A percentile compares a stretch with the other conserved stretches of the same genome.
phyloP scores from a whole-genome alignment of 164 flowering plant genomes.

The Macadamia integrifolia region DNA sequence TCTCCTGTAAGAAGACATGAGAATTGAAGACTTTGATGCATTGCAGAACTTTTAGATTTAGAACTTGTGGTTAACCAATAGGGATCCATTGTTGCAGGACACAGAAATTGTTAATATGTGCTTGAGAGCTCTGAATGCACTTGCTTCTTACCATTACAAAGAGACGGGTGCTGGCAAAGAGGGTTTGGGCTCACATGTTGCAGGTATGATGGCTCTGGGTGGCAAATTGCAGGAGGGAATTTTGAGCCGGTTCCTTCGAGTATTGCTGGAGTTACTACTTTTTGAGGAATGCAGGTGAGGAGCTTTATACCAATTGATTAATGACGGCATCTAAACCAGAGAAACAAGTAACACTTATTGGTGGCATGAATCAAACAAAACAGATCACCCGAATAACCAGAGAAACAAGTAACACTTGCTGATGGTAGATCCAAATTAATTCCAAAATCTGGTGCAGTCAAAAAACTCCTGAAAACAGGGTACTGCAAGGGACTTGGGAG shows the following conservation, averaged over 20 bases:
- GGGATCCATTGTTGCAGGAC: slow-evolving; percentile 43
- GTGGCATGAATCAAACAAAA: too few species aligned
- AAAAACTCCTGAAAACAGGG: too few species aligned
- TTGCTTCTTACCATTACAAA: slow-evolving; percentile 81
- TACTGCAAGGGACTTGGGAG: too few species aligned
- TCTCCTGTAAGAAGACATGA: too few species aligned
- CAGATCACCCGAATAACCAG: too few species aligned
- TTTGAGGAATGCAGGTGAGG: slow-evolving; percentile 87
- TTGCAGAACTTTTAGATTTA: not conserved
- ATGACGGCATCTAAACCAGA: not conserved
- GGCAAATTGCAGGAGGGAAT: slow-evolving; percentile 62
- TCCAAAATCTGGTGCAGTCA: too few species aligned
- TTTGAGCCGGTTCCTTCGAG: slow-evolving; percentile 59
- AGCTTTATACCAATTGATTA: not conserved
- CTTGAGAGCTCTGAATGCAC: slow-evolving; percentile 66
- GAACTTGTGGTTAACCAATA: not conserved
- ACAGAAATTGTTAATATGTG: slow-evolving; percentile 69
- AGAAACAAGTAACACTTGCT: too few species aligned
- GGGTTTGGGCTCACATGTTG: slow-evolving; percentile 69
- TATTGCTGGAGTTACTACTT: slow-evolving; percentile 70
- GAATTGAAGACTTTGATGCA: too few species aligned
- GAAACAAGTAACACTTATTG: too few species aligned
- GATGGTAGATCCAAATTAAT: too few species aligned
- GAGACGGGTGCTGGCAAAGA: slow-evolving; percentile 51
- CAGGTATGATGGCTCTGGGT: slow-evolving; percentile 32